Percentiles rank a stretch among this genome's conserved stretches.
These are phyloP conservation scores for Fonsecaea pedrosoi DNA, from an alignment of 2,329 filamentous ascomycete species.

Conservation along the genomic window DNA sequence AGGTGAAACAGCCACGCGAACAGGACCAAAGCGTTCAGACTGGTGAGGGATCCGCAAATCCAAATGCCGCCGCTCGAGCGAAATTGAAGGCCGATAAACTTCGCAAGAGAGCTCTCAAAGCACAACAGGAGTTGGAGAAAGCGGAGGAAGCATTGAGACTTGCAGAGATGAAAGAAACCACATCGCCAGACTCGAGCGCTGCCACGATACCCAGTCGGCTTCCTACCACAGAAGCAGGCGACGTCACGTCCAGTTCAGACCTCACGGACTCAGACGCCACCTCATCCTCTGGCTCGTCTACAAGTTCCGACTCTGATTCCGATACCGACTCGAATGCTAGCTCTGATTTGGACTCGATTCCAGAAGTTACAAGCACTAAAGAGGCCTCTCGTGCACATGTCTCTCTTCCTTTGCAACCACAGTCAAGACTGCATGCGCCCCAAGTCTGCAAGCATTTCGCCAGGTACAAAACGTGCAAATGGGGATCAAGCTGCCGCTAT, in stretches of 20 bases:
- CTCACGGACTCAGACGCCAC: slow-evolving; percentile 20
- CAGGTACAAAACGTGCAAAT: slow-evolving; percentile 51
- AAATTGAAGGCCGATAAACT: slow-evolving; percentile 48
- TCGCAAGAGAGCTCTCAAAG: slow-evolving; percentile 51
- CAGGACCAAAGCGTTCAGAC: not conserved
- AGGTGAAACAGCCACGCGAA: slow-evolving; percentile 3
- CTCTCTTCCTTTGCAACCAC: slow-evolving; percentile 46
- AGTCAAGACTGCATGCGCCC: slow-evolving; percentile 33
- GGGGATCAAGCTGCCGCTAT: slow-evolving; percentile 52
- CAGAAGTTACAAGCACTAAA: slow-evolving; percentile 52
- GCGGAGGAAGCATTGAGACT: slow-evolving; percentile 32
- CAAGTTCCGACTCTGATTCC: slow-evolving; percentile 27
- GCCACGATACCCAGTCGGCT: not conserved
- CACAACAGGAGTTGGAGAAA: slow-evolving; percentile 45
- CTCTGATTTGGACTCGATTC: slow-evolving; percentile 40
- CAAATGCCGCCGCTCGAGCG: slow-evolving; percentile 19
- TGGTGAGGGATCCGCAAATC: not conserved
- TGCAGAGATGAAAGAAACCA: slow-evolving; percentile 14
- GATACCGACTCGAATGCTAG: slow-evolving; percentile 25
- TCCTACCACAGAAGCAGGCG: slow-evolving; percentile 6
- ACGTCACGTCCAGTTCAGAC: slow-evolving; percentile 18
- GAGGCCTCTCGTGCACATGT: slow-evolving; percentile 49
- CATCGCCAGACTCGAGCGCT: not conserved
- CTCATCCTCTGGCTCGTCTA: slow-evolving; percentile 35
- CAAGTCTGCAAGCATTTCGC: slow-evolving; percentile 51